Conservation (phyloP, 805 yeast species). For the Wickerhamiella dianesei region DNA sequence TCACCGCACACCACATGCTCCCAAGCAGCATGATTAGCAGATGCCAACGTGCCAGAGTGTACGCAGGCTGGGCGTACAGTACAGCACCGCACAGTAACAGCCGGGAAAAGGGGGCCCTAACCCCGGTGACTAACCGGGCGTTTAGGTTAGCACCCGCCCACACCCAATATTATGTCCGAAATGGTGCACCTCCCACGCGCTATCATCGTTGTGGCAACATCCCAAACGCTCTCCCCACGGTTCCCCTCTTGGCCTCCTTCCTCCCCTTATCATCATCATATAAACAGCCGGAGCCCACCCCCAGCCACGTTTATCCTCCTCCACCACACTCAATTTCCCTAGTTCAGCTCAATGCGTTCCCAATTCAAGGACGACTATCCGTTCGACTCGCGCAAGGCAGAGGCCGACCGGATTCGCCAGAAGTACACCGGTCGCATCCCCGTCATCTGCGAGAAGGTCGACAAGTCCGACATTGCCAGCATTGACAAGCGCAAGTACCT, state of each 20-base stretch:
- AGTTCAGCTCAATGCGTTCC: slow-evolving; percentile 81
- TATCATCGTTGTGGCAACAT: background rate
- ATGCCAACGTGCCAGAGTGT: no score
- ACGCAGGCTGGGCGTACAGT: no score
- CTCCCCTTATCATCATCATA: background rate
- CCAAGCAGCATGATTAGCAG: no score
- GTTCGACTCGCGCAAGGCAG: slow-evolving; percentile 89
- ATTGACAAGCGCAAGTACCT: slow-evolving; percentile 94
- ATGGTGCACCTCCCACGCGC: background rate
- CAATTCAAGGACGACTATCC: slow-evolving; percentile 93
- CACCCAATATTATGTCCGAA: no score
- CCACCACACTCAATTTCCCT: no score
- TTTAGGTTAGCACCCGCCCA: no score
- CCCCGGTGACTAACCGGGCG: background rate
- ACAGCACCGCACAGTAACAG: no score
- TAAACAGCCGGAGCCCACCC: background rate
- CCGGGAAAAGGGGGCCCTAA: no score
- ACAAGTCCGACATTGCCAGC: slow-evolving; percentile 88
- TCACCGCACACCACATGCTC: no score
- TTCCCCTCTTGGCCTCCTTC: background rate
- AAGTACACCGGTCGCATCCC: slow-evolving; percentile 90
- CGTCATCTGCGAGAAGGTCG: slow-evolving; percentile 93
- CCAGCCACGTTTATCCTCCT: background rate
- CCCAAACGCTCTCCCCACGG: background rate
- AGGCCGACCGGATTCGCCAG: slow-evolving; percentile 77